Evolutionary conservation across 108 stramenopile genomes (phyloP), one percentile per base, ranked within the genome.

Genomic region (Skeletonema menzelii): DNA sequence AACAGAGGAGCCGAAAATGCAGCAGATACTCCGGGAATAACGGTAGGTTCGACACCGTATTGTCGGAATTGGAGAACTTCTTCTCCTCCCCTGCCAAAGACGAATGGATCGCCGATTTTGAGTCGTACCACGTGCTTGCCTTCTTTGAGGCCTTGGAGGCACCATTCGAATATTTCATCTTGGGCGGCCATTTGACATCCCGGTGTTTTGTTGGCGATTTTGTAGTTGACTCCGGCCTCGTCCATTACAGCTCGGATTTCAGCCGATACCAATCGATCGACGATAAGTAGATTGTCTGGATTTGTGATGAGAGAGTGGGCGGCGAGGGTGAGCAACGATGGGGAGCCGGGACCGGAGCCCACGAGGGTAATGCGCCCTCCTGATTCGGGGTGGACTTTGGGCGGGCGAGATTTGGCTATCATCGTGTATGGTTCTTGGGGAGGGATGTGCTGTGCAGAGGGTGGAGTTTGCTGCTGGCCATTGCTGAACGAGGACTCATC

Each of bases 61-160:
- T 80, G 40, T 57, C 98, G 90, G 75, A 97, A 98, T 56, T 85
- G 86, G 8, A 97, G 59, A 0, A 99, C 88, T 83, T 99, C 98
- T 77, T 99, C 98, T 30, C 96, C 98, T 1, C 97, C 98, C 47
- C 98, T 63, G 17, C 97, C 98, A 79, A 98, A 99, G 4, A 99
- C 91, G 74, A 98, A 98, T 22, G 98, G 98, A 78, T 75, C 62
- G 44, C 80, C 80, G 80, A 98, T 98, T 86, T 99, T 99, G n/a
- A 99, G 76, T 27, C 98, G 91, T 10, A 98, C 87, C 4, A 99
- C 98, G 67, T 96, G 88, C 53, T 85, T 85, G 3, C 97, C 97
- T 12, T 73, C 77, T 6, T 65, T 60, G 35, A 97, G 57, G 0
- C 92, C 97, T 64, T 94, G 91, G 58, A 84, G 64, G 67, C 85